phyloP scores from a whole-genome alignment of 2,329 filamentous ascomycete genomes.

The Trichoderma afroharzianum region DNA sequence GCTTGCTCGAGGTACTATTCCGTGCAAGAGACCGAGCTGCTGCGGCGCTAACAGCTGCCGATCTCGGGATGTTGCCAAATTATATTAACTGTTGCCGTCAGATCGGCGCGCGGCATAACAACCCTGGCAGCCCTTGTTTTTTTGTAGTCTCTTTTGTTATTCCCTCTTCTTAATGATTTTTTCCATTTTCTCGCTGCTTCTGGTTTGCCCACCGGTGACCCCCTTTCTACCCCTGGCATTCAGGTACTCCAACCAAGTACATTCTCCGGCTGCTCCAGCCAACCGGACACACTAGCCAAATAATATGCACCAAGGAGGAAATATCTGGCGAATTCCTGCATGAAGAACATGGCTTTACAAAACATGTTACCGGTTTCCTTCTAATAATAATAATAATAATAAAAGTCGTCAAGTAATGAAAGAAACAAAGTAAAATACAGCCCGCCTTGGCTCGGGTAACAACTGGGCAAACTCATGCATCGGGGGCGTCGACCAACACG shows the following conservation, averaged over 20 bases:
- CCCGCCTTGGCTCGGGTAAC: background rate
- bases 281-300: background rate
- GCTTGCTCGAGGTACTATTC: background rate
- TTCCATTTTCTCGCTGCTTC: too few species aligned
- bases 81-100: constrained; percentile 2
- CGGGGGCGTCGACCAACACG: background rate
- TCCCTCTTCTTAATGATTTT: background rate
- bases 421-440: background rate
- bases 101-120: constrained; percentile 1
- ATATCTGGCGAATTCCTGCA: background rate
- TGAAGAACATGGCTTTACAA: background rate
- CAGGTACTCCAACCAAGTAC: background rate
- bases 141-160: background rate
- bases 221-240: background rate
- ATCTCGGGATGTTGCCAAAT: constrained; percentile 10
- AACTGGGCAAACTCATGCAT: background rate
- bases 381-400: background rate
- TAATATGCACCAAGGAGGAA: background rate
- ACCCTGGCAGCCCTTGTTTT: background rate
- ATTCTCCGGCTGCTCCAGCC: background rate
- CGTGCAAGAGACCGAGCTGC: background rate
- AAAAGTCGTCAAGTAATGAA: background rate
- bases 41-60: constrained; percentile 14
- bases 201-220: background rate
- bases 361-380: background rate